phyloP scores from a whole-genome alignment of 1,139 yeast species.

The Debaryomyces fabryi region DNA sequence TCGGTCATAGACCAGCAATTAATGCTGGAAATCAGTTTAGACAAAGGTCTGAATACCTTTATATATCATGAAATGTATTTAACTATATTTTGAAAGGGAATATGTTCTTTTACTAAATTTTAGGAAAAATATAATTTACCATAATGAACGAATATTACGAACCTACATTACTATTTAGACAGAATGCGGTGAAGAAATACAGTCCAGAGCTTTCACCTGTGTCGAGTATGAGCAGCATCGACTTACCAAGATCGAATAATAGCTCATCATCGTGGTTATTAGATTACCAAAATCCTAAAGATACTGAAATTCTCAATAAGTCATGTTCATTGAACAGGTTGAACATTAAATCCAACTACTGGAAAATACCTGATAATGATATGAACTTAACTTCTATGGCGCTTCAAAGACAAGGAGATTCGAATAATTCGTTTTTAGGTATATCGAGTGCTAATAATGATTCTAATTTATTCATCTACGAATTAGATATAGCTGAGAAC shows the following conservation, averaged over 20 bases:
- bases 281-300: conserved; percentile 27
- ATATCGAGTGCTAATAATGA: conserved; percentile 60
- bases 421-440: conserved; percentile 52
- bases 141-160: conserved; percentile 42
- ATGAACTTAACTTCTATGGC: conserved; percentile 59
- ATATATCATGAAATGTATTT: conserved; percentile 1
- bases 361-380: conserved; percentile 68
- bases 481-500: conserved; percentile 45
- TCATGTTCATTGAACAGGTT: conserved; percentile 45
- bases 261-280: conserved; percentile 28
- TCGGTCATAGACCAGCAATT: conserved; percentile 5
- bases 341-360: conserved; percentile 61
- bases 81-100: background rate
- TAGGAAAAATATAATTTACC: background rate
- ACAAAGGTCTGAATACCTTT: background rate
- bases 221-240: conserved; percentile 27
- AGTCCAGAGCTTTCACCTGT: conserved; percentile 33
- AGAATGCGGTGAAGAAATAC: conserved; percentile 45
- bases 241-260: conserved; percentile 6
- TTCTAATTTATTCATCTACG: conserved; percentile 67
- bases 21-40: background rate
- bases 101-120: background rate
- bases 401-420: conserved; percentile 22
- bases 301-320: conserved; percentile 39
- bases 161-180: conserved; percentile 48